Evolutionary conservation across 257 asterid species (phyloP), one percentile per base, ranked within the genome.

Genomic region (Scutellaria barbata): DNA sequence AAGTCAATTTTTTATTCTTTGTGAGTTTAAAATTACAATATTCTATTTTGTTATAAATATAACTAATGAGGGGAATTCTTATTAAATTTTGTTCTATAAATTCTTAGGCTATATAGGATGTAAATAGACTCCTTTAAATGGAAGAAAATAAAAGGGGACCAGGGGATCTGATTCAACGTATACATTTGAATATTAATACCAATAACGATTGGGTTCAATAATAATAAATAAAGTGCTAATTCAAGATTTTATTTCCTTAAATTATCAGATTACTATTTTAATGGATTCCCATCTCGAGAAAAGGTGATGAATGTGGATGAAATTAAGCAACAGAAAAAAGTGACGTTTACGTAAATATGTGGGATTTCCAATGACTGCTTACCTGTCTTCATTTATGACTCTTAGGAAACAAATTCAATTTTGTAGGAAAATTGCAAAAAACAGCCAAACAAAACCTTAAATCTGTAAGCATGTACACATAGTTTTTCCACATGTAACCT

Each of bases 401-500:
- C 22, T 25, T 7, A 60, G 22, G n/a, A 13, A 30, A 30, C 5
- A 30, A 30, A 30, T 30, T 30, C 35, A 30, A 30, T 30, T 30
- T 30, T 30, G 13, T 9, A 60, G 35, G 42, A 41, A 40, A 30
- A 22, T 17, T 6, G 1, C 5, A 37, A 20, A 41, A 43, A 42
- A 33, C 55, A 66, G 70, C 75, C 86, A 75, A 64, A 66, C 59
- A 47, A 72, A 78, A 68, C 51, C 74, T 63, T 68, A 73, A 78
- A 79, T 56, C 74, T 75, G 79, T 65, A 77, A 71, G 80, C 63
- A 74, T 48, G 48, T 46, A n/a, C 74, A 67, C 71, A 72, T 71
- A 25, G 9, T 69, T 60, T 41, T 4, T 41, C 76, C 86, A 82
- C 84, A 33, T 82, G 86, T 79, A 78, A 50, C 41, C 57, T 48